phyloP scores from a whole-genome alignment of 2,329 filamentous ascomycete genomes.

The Salinomyces thailandicus region DNA sequence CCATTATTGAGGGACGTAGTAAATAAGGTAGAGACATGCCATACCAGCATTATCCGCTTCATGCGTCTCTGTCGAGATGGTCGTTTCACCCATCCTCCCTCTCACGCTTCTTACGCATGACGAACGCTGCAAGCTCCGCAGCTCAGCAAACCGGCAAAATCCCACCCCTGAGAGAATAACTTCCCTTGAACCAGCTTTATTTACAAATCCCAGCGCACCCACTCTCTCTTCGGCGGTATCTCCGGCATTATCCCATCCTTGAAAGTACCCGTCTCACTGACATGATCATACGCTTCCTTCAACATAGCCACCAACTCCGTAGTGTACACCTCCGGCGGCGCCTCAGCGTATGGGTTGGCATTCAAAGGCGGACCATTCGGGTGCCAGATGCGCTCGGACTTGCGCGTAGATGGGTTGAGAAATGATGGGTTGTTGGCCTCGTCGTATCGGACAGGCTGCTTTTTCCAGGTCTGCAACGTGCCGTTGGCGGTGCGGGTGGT shows the following conservation, averaged over 20 bases:
- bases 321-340: conserved; percentile 47
- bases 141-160: too few relatives aligned
- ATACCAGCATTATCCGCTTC: too few relatives aligned
- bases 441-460: conserved; percentile 52
- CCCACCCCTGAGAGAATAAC: too few relatives aligned
- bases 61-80: too few relatives aligned
- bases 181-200: too few relatives aligned
- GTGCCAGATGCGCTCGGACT: conserved; percentile 59
- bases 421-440: conserved; percentile 15
- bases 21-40: too few relatives aligned
- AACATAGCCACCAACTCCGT: conserved; percentile 43
- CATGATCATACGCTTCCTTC: conserved; percentile 53
- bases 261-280: conserved; percentile 58
- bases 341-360: conserved; percentile 48
- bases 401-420: conserved; percentile 28
- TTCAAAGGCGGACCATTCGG: conserved; percentile 54
- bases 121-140: too few relatives aligned
- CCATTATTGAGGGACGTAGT: too few relatives aligned
- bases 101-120: too few relatives aligned
- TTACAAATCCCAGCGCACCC: conserved; percentile 37
- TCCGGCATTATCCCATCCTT: conserved; percentile 62
- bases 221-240: conserved; percentile 67
- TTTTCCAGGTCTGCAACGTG: conserved; percentile 51
- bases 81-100: too few relatives aligned
- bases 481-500: conserved; percentile 16